Evolutionary conservation across 108 stramenopile genomes (phyloP).

Genomic region (Mayamaea pseudoterrestris): DNA sequence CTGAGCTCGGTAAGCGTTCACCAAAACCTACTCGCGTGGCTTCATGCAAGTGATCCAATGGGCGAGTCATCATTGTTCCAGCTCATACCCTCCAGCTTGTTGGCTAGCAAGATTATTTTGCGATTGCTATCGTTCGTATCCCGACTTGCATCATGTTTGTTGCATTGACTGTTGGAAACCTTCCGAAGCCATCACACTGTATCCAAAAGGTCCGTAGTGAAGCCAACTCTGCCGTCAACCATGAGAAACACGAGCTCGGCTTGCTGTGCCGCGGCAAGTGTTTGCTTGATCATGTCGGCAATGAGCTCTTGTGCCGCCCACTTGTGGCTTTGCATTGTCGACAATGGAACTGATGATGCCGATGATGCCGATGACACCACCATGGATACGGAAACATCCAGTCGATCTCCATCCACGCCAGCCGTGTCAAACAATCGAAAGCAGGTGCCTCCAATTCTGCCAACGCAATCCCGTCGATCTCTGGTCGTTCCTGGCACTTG

Average conservation of each 20-base stretch:
- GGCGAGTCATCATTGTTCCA: slow-evolving; percentile 44
- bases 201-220: slow-evolving; percentile 51
- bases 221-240: slow-evolving; percentile 68
- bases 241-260: slow-evolving; percentile 68
- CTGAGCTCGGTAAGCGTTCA: slow-evolving; percentile 70
- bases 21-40: slow-evolving; percentile 62
- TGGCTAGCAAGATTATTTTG: slow-evolving; percentile 50
- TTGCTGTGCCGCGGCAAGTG: slow-evolving; percentile 50
- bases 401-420: slow-evolving; percentile 42
- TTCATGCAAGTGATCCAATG: slow-evolving; percentile 58
- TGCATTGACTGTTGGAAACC: slow-evolving; percentile 11
- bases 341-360: background rate
- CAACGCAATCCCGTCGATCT: slow-evolving; percentile 73
- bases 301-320: slow-evolving; percentile 6
- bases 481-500: slow-evolving; percentile 87
- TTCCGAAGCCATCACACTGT: slow-evolving; percentile 73
- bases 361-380: background rate
- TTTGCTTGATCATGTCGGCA: slow-evolving; percentile 63
- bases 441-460: slow-evolving; percentile 66
- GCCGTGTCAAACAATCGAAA: slow-evolving; percentile 84
- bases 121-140: background rate
- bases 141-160: background rate
- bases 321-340: background rate
- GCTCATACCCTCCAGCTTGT: slow-evolving; percentile 77
- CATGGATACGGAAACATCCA: slow-evolving; percentile 33